phyloP scores from a whole-genome alignment of 768 basidiomycete species.

The Clitopilus passeckerianus region DNA sequence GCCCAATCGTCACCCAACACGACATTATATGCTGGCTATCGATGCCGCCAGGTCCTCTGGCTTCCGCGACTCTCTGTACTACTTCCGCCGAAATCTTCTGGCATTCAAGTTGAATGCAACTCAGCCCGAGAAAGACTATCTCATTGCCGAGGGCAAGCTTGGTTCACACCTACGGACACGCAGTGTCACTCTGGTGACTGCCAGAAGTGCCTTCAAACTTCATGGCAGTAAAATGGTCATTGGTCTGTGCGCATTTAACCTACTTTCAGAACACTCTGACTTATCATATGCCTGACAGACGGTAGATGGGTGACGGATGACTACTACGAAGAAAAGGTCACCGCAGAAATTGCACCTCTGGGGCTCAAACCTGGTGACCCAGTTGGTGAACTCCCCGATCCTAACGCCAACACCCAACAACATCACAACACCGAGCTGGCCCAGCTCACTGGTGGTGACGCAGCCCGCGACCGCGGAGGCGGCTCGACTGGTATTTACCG shows the following conservation, averaged over 20 bases:
- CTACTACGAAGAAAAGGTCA: constrained; percentile 87
- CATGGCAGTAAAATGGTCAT: constrained; percentile 90
- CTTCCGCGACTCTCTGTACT: constrained; percentile 96
- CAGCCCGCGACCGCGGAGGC: constrained; percentile 37
- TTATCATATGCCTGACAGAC: constrained; percentile 40
- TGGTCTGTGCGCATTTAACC: constrained; percentile 40
- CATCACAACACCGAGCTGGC: constrained; percentile 37
- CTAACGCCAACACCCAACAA: constrained; percentile 41
- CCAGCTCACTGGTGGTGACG: constrained; percentile 30
- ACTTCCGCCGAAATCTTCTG: constrained; percentile 88
- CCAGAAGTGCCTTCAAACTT: constrained; percentile 89
- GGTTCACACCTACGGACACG: constrained; percentile 85
- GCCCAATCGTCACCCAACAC: constrained; percentile 77
- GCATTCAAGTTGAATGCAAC: constrained; percentile 90
- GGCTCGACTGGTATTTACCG: constrained; percentile 76
- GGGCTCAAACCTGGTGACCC: constrained; percentile 80
- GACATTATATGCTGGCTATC: constrained; percentile 93
- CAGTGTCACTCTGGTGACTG: constrained; percentile 90
- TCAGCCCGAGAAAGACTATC: constrained; percentile 86
- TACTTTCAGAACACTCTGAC: background rate
- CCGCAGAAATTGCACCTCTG: constrained; percentile 71
- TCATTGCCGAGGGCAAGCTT: constrained; percentile 85
- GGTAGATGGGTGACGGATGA: constrained; percentile 93
- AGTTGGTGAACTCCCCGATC: constrained; percentile 80
- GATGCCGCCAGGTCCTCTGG: constrained; percentile 96